Evolutionary conservation across 176 grass and related monocot genomes (phyloP), one percentile per base, ranked within the genome.

Genomic region (Oryza australiensis): DNA sequence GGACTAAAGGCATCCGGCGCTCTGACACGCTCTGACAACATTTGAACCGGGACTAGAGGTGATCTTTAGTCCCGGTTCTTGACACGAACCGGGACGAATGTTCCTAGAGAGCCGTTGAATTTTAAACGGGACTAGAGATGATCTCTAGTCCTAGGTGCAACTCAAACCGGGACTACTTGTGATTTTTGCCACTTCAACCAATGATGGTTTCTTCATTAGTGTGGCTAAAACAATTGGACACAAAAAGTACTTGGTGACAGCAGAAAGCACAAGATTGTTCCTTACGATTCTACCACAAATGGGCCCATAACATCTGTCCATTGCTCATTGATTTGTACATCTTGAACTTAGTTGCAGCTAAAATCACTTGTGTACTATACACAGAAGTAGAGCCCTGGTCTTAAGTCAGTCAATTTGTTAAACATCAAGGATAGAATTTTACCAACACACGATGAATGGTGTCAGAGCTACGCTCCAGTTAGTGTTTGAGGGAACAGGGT

Each of bases 391-490:
- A 51, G 12, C 48, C 48, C 43, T 15, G 12, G 43, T 40, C 38
- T 46, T 46, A 46, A 46, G 53, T 24, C 49, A 37, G 51, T 75
- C 26, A 42, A 78, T 78, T 12, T 45, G 38, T 40, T 62, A 66
- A 68, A 53, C 4, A 45, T 65, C 5, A 62, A 23, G 12, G 62
- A 10, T n/a, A 84, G 55, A 75, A 73, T 32, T 37, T 91, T 99
- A 95, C 96, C 96, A 95, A 62, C 93, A 99, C 62, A 94, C 26
- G 33, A 99, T 93, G 80, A 99, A 99, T 28, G 92, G 93, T 33
- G 95, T 89, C 64, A 99, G 76, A 55, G 87, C 96, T 3, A 99
- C 82, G 11, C 93, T 93, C 96, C 96, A 99, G 72, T 99, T 99
- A 79, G 87, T 92, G 74, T 93, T 91, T 0, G 93, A 83, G 0